phyloP scores from a whole-genome alignment of 2,329 filamentous ascomycete species.

The Fusarium torulosum region DNA sequence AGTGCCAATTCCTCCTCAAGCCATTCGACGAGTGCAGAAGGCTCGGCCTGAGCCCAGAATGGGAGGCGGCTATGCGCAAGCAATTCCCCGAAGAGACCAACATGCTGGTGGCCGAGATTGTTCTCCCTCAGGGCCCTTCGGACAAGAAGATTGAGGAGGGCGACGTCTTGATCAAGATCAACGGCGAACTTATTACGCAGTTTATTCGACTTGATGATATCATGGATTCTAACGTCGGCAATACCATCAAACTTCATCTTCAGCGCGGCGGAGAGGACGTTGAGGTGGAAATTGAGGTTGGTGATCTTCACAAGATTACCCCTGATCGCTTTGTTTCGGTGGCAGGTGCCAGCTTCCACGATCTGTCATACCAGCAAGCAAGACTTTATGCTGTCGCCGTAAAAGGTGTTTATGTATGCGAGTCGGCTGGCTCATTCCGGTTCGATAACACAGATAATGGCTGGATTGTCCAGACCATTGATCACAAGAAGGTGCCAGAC shows the following conservation, averaged over 20 bases:
- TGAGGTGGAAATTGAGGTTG: constrained; percentile 85
- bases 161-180: constrained; percentile 92
- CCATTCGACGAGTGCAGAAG: constrained; percentile 97
- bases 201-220: constrained; percentile 94
- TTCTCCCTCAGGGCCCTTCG: constrained; percentile 90
- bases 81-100: constrained; percentile 93
- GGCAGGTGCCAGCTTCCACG: constrained; percentile 93
- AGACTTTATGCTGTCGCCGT: constrained; percentile 92
- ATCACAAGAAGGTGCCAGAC: constrained; percentile 91
- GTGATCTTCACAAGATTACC: constrained; percentile 92
- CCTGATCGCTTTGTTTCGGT: constrained; percentile 96
- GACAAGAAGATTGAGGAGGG: constrained; percentile 91
- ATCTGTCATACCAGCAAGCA: constrained; percentile 98
- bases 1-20: constrained; percentile 96
- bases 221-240: constrained; percentile 86
- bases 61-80: constrained; percentile 87
- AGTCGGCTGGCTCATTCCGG: constrained; percentile 93
- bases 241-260: constrained; percentile 82
- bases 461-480: constrained; percentile 92
- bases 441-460: constrained; percentile 92
- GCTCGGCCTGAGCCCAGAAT: constrained; percentile 84
- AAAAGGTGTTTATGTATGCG: constrained; percentile 93
- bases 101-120: constrained; percentile 96
- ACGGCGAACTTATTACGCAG: constrained; percentile 91
- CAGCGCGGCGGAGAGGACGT: constrained; percentile 91